These are phyloP conservation scores for Candida succiphila DNA, from an alignment of 805 yeast species.

Conservation along the genomic window DNA sequence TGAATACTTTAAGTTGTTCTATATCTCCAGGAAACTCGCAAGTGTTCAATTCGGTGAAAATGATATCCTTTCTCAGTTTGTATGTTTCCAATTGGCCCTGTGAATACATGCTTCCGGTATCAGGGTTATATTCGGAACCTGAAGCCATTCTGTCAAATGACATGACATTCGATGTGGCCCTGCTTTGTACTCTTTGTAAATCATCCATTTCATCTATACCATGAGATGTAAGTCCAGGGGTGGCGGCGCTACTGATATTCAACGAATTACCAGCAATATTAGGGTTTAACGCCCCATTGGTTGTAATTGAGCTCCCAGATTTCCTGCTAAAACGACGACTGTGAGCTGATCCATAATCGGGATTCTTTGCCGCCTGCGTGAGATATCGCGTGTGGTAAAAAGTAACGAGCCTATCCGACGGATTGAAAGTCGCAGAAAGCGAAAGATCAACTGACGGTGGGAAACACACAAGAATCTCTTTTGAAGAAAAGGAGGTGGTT, in stretches of 20 bases:
- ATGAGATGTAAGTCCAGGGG: too few species aligned
- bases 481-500: slow-evolving; percentile 48
- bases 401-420: slow-evolving; percentile 31
- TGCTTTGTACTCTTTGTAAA: slow-evolving; percentile 11
- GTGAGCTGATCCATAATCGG: too few species aligned
- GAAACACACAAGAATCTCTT: slow-evolving; percentile 47
- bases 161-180: slow-evolving; percentile 29
- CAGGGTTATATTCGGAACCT: slow-evolving; percentile 21
- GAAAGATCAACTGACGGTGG: slow-evolving; percentile 32
- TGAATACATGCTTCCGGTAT: slow-evolving; percentile 13
- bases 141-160: slow-evolving; percentile 37
- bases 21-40: slow-evolving; percentile 23
- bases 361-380: too few species aligned
- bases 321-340: too few species aligned
- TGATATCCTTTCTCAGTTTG: slow-evolving; percentile 51
- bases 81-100: slow-evolving; percentile 21
- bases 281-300: slow-evolving; percentile 6
- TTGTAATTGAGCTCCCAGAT: too few species aligned
- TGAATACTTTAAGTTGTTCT: slow-evolving; percentile 23
- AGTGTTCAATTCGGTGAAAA: slow-evolving; percentile 51
- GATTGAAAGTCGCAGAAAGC: slow-evolving; percentile 48
- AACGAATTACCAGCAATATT: slow-evolving; percentile 15
- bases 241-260: slow-evolving; percentile 1
- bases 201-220: slow-evolving; percentile 8
- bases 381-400: slow-evolving; percentile 49